These are phyloP conservation scores for Monosporascus ibericus DNA, from an alignment of 2,329 filamentous ascomycete species.

Conservation along the genomic window DNA sequence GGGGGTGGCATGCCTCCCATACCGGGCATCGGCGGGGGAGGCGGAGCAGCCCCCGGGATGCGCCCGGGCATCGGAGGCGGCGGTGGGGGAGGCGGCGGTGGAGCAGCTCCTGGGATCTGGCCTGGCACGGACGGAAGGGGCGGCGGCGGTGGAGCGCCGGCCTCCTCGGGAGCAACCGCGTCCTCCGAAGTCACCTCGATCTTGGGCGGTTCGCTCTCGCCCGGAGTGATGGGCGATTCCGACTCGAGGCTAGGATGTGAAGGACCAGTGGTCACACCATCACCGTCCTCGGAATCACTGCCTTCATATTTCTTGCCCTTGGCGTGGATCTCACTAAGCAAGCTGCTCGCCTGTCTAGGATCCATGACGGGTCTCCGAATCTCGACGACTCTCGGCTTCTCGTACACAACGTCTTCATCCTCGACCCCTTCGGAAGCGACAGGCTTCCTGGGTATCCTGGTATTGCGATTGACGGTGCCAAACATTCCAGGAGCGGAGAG, in stretches of 20 bases:
- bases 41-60: slow-evolving; percentile 24
- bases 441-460: slow-evolving; percentile 50
- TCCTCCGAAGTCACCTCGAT: slow-evolving; percentile 46
- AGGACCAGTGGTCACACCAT: slow-evolving; percentile 66
- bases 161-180: slow-evolving; percentile 21
- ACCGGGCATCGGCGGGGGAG: slow-evolving; percentile 44
- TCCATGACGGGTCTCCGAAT: slow-evolving; percentile 64
- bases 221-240: slow-evolving; percentile 60
- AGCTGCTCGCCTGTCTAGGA: slow-evolving; percentile 61
- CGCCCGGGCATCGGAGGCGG: slow-evolving; percentile 27
- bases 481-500: slow-evolving; percentile 51
- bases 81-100: slow-evolving; percentile 34
- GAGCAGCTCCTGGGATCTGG: slow-evolving; percentile 20
- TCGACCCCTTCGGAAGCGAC: slow-evolving; percentile 37
- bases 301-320: slow-evolving; percentile 69
- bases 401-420: slow-evolving; percentile 60
- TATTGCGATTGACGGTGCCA: slow-evolving; percentile 61
- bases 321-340: slow-evolving; percentile 63
- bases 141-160: slow-evolving; percentile 30
- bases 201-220: slow-evolving; percentile 54
- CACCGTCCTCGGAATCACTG: slow-evolving; percentile 66
- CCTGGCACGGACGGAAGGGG: slow-evolving; percentile 23
- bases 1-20: slow-evolving; percentile 33
- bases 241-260: slow-evolving; percentile 71
- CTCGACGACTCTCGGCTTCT: slow-evolving; percentile 74